Evolutionary conservation across 495 filamentous ascomycete species (phyloP).

Genomic region (Lophiostoma macrostomum): DNA sequence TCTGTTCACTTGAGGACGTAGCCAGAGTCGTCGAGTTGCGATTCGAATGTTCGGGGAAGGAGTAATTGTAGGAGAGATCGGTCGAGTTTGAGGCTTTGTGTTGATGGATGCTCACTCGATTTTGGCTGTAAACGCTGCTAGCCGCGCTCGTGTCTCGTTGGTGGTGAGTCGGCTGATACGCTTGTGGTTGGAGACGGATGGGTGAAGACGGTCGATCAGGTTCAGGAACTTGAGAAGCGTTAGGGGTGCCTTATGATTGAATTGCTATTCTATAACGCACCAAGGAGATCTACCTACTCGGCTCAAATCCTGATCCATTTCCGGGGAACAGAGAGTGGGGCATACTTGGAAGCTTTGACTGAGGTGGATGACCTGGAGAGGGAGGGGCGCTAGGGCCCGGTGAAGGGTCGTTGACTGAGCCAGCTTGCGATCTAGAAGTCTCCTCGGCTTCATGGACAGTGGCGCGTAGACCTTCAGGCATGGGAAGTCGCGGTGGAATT

Average conservation of each 20-base stretch:
- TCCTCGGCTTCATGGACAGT: slow-evolving; percentile 11
- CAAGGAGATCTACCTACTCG: slow-evolving; percentile 28
- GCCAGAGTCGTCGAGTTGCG: slow-evolving; percentile 11
- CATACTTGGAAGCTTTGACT: slow-evolving; percentile 19
- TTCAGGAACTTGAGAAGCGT: slow-evolving; percentile 20
- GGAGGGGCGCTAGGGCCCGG: slow-evolving; percentile 17
- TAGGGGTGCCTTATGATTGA: slow-evolving; percentile 2
- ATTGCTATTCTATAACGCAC: slow-evolving; percentile 2
- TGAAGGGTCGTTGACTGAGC: slow-evolving; percentile 17
- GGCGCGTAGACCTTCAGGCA: slow-evolving; percentile 10
- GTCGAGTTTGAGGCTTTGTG: slow-evolving; percentile 9
- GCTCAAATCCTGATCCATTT: background rate
- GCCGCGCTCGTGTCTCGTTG: slow-evolving; percentile 22
- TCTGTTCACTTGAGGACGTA: background rate
- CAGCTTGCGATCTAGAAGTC: slow-evolving; percentile 14
- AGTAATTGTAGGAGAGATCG: slow-evolving; percentile 19
- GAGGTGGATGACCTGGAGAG: slow-evolving; percentile 8
- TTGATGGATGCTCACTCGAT: slow-evolving; percentile 1
- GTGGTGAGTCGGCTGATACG: slow-evolving; percentile 28
- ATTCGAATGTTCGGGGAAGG: slow-evolving; percentile 9
- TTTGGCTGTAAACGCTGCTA: slow-evolving; percentile 30
- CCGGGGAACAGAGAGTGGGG: slow-evolving; percentile 12
- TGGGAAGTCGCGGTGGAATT: slow-evolving; percentile 15
- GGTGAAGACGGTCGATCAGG: slow-evolving; percentile 6
- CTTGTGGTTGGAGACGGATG: slow-evolving; percentile 13